These are phyloP conservation scores for Cryptosporidium tyzzeri DNA, from an alignment of 169 alveolate genomes.

Conservation along the genomic window DNA sequence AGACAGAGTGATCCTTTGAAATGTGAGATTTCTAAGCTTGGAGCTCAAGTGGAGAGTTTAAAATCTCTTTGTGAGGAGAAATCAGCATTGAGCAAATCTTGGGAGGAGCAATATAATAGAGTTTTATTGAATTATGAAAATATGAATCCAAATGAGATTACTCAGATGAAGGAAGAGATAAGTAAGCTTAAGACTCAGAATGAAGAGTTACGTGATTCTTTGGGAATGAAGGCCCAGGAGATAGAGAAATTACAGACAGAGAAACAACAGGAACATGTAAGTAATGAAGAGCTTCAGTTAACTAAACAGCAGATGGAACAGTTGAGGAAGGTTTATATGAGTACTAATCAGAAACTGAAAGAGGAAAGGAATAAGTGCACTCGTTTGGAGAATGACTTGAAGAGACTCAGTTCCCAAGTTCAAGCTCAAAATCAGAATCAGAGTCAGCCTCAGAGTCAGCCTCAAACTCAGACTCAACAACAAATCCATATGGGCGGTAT, in stretches of 20 bases:
- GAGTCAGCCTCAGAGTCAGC: neutral
- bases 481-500: neutral
- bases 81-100: constrained; percentile 38
- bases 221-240: constrained; percentile 10
- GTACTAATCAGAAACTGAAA: constrained; percentile 64
- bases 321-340: constrained; percentile 70
- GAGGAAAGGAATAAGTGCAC: constrained; percentile 60
- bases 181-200: constrained; percentile 9
- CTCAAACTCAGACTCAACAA: neutral
- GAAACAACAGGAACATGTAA: constrained; percentile 46
- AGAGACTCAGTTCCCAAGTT: constrained; percentile 1
- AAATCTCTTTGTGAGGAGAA: constrained; percentile 54
- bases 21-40: constrained; percentile 54
- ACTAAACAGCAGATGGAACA: constrained; percentile 74
- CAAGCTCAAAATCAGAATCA: neutral
- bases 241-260: constrained; percentile 29
- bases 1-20: constrained; percentile 37
- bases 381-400: constrained; percentile 51
- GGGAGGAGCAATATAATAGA: constrained; percentile 74
- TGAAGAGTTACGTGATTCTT: constrained; percentile 4
- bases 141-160: constrained; percentile 30
- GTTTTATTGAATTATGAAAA: constrained; percentile 33
- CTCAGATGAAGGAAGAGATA: constrained; percentile 26
- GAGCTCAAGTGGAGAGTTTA: constrained; percentile 31
- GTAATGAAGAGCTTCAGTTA: constrained; percentile 44